Base-by-base conservation (phyloP, 2,329 filamentous ascomycete genomes). In the Penicillium palitans region DNA sequence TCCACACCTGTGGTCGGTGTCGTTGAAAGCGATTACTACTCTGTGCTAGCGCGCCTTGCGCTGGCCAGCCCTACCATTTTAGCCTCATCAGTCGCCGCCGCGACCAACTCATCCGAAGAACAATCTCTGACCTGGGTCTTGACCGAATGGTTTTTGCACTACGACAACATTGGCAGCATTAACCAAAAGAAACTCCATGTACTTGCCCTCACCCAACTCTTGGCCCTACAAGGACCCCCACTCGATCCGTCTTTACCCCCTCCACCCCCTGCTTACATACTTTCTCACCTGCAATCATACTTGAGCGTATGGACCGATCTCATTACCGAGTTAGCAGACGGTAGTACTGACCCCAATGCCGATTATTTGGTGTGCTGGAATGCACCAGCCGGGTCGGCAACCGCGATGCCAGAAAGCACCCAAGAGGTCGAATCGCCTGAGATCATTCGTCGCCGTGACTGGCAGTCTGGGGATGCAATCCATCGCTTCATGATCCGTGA, bases 1-100 rank as follows among this genome's bases (percentile, higher is more conserved):
- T 81, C 85, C 21, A 84, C 87, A 41, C 84, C 85, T 31, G 84
- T 97, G 35, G 88, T 89, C 66, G 86, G 87, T 13, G 83, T 92
- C 12, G 87, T 90, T 0, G 87, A 96, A 70, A 90, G 90, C 0
- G 90, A 96, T 70, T 96, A 96, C 72, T 89, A 96, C 69, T 84
- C 86, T 5, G 86, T 98, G 2, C 81, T 99, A 2, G 88, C 91
- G 2, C 88, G 93, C 1, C 83, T 98, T 17, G 85, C 88, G 0
- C 78, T 96, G 2, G 87, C 87, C 0, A 89, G 89, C 39, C 90
- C 93, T 0, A 76, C 76, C 2, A 79, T 90, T 2, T 89, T 96
- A 64, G 78, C 87, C 13, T 78, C 80, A 46, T 82, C 81, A 0
- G 68, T 85, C 51, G 68, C 70, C 9, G 71, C 76, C 12, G 71